Evolutionary conservation across 768 basidiomycete genomes (phyloP), one percentile per base, ranked within the genome.

Genomic region (Austroboletus eburneus): DNA sequence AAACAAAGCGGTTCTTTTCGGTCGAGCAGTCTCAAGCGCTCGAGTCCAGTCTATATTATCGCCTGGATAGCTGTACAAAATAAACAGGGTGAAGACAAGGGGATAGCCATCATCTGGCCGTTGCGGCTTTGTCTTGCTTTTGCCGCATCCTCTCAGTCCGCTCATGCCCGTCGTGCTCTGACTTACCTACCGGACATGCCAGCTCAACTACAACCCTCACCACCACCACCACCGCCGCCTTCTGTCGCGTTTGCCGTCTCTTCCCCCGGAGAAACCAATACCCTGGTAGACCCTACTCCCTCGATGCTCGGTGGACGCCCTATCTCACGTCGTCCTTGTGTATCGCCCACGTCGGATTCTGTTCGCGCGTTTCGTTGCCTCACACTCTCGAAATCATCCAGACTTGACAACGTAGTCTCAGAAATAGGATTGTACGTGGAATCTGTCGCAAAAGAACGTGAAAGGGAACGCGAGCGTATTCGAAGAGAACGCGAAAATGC

Each of bases 11-110:
- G 48, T n/a, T n/a, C n/a, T 42, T 56, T 51, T 46, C 57, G 43
- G 48, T 38, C 48, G 30, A 55, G 57, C 42, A 50, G 30, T 24
- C 58, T 38, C 45, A 54, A 55, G 43, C 43, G 45, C 38, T 42
- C 48, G 32, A 46, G 33, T 35, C 62, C 63, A 3, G 54, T 56
- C 14, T 87, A 80, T 60, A 64, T 87, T 37, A 80, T 90, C 43
- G 85, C 78, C 4, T 90, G 83, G 82, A 72, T 89, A 30, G 76
- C 74, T 25, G 83, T 90, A 17, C 79, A 87, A 63, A 87, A 87
- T 56, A 81, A 77, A 51, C 86, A 85, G 52, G 86, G 85, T 25
- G 87, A 90, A 61, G 85, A 87, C 53, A 89, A 88, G 55, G 87
- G 87, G 1, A 68, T 87, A 24, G 70, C 76, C n/a, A 69, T 85